These are phyloP conservation scores for Dioszegia hungarica DNA, from an alignment of 768 basidiomycete species.

Conservation along the genomic window DNA sequence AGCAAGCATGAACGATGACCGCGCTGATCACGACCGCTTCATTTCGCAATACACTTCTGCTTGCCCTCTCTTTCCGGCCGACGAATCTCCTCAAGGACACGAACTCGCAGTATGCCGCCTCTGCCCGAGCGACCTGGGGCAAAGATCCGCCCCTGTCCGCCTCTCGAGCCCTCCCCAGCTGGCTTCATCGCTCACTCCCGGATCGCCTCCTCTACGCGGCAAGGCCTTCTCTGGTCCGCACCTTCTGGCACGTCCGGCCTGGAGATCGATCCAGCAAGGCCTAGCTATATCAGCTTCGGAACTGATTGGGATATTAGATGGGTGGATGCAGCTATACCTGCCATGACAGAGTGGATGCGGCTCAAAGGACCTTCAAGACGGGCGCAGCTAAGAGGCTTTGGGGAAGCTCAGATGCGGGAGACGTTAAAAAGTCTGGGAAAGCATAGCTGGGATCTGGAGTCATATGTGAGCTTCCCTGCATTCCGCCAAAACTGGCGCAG, in stretches of 20 bases:
- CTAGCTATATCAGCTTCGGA: neutral
- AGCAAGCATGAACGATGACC: too few species aligned
- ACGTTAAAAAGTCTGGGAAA: slow-evolving; percentile 8
- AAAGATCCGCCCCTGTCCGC: neutral
- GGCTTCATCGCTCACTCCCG: neutral
- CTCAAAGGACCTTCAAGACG: neutral
- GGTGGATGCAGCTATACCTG: neutral
- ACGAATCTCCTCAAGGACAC: too few species aligned
- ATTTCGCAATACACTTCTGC: too few species aligned
- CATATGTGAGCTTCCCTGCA: slow-evolving; percentile 9
- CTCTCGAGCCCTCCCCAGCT: neutral
- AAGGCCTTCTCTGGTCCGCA: neutral
- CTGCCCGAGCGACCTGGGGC: neutral
- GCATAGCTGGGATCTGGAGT: slow-evolving; percentile 12
- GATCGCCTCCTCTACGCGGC: neutral
- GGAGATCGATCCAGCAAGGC: neutral
- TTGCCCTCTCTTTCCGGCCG: too few species aligned
- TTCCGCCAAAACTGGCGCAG: neutral
- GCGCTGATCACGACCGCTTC: too few species aligned
- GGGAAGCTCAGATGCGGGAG: slow-evolving; percentile 4
- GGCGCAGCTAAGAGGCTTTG: neutral
- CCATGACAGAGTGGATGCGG: neutral
- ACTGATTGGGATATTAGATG: neutral
- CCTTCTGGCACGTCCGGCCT: neutral
- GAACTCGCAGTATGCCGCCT: neutral